Evolutionary conservation across 768 basidiomycete genomes (phyloP).

Genomic region (Leucosporidium scottii): DNA sequence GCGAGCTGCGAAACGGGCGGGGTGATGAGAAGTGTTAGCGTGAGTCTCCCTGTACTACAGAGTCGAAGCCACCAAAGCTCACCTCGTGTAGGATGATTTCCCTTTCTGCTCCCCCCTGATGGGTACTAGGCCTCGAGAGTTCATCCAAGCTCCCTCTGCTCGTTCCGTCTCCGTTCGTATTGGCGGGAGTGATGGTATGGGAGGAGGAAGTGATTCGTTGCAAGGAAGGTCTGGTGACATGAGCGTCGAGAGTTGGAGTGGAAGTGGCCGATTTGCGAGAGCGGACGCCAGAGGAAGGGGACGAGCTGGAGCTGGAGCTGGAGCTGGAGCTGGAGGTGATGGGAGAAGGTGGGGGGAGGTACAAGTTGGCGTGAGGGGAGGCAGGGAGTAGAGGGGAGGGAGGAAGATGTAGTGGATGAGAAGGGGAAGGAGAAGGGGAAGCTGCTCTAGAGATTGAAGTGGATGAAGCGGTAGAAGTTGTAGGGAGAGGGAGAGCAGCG

Average conservation of each 20-base stretch:
- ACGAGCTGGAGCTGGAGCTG: no score
- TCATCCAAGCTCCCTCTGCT: conserved; percentile 22
- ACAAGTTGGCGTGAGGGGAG: no score
- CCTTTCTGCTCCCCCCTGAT: conserved; percentile 5
- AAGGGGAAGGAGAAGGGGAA: background rate
- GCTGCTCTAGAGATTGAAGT: no score
- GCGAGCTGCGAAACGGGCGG: conserved; percentile 48
- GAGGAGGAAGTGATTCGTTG: background rate
- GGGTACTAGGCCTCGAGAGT: conserved; percentile 3
- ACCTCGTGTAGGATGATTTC: conserved; percentile 45
- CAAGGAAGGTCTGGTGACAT: conserved; percentile 13
- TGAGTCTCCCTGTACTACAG: no score
- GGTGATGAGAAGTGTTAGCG: no score
- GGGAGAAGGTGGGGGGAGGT: no score
- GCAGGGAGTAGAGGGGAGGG: background rate
- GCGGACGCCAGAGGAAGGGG: no score
- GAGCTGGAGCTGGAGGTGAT: no score
- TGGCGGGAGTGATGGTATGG: background rate
- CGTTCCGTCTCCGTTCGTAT: background rate
- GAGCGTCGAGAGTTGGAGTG: background rate
- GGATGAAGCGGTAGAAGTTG: no score
- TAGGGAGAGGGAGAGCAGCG: background rate
- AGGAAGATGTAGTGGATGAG: background rate
- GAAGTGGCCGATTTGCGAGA: no score
- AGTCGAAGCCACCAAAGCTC: no score